Evolutionary conservation across 331 rosid species (phyloP).

Genomic region (Erythrophleum ivorense): DNA sequence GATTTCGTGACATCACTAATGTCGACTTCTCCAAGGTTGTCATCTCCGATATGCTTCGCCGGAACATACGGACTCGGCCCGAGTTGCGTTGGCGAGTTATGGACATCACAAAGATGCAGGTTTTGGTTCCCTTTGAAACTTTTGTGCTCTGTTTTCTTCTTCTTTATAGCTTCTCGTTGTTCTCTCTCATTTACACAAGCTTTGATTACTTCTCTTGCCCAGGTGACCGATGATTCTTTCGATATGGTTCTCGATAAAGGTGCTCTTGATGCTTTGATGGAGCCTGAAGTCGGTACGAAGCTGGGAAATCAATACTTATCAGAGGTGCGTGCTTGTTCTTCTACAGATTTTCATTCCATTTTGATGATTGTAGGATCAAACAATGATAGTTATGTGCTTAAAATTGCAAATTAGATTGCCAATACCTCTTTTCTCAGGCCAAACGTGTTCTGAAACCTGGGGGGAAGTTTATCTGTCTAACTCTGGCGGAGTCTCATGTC

Average conservation of each 20-base stretch:
- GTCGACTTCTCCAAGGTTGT: constrained; percentile 87
- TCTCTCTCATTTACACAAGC: too few relatives aligned
- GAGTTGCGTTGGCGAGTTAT: constrained; percentile 91
- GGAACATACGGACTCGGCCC: constrained; percentile 77
- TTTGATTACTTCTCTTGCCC: too few relatives aligned
- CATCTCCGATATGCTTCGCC: constrained; percentile 87
- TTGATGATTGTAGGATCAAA: too few relatives aligned
- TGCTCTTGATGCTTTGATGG: constrained; percentile 93
- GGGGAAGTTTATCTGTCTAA: constrained; percentile 81
- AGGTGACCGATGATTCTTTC: constrained; percentile 64
- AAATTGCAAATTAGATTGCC: too few relatives aligned
- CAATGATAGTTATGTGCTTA: too few relatives aligned
- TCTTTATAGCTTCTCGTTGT: too few relatives aligned
- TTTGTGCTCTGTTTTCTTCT: not conserved
- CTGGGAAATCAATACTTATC: constrained; percentile 73
- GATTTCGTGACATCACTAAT: constrained; percentile 62
- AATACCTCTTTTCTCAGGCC: constrained; percentile 52
- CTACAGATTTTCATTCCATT: too few relatives aligned
- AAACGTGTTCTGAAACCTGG: constrained; percentile 75
- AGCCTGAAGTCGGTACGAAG: constrained; percentile 79
- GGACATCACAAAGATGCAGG: constrained; percentile 92
- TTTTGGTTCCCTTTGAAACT: too few relatives aligned
- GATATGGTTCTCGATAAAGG: constrained; percentile 81
- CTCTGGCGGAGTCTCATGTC: constrained; percentile 84
- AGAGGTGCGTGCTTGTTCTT: too few relatives aligned